Evolutionary conservation across 2,329 filamentous ascomycete genomes (phyloP), one percentile per base, ranked within the genome.

Genomic region (Aspergillus brasiliensis): DNA sequence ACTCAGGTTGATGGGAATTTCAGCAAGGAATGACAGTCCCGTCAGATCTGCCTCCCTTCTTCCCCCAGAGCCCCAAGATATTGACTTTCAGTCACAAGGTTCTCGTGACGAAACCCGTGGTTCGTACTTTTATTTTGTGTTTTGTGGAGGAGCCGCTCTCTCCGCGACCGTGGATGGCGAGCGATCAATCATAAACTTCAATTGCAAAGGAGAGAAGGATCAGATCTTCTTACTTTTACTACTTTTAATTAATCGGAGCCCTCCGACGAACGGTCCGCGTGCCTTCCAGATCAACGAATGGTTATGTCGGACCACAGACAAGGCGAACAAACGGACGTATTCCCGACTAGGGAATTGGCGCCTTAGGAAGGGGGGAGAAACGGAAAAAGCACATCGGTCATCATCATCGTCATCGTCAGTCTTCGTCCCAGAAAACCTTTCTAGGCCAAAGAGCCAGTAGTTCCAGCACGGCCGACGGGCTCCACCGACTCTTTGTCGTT

Each of bases 221-320:
- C 31, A 34, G 31, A 34, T 34, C 31, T 34, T 34, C 31, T 34
- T 34, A 34, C 31, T 13, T 11, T 34, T 34, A 34, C 31, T 34
- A 34, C 31, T 13, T 34, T 34, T 3, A 34, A n/a, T n/a, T 34
- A 37, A 51, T 52, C 58, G 58, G 58, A 38, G 47, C 15, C 47
- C 46, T 51, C 52, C 58, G 52, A 59, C 15, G 37, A 53, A 58
- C 19, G 37, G 51, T 40, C 21, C 48, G 17, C 25, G 48, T 21
- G 25, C 27, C 19, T 51, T 21, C 17, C 8, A 27, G 55, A n/a
- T 28, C 42, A 40, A 55, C 60, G 51, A 57, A 62, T 62, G 54
- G 59, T 11, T n/a, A 38, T 37, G 48, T 34, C 46, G 57, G 53
- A 62, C 54, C 57, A 57, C 53, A 42, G n/a, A 38, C 37, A 40